These are phyloP conservation scores for Dalechampia spathulata DNA, from an alignment of 441 rosid species.

Conservation along the genomic window DNA sequence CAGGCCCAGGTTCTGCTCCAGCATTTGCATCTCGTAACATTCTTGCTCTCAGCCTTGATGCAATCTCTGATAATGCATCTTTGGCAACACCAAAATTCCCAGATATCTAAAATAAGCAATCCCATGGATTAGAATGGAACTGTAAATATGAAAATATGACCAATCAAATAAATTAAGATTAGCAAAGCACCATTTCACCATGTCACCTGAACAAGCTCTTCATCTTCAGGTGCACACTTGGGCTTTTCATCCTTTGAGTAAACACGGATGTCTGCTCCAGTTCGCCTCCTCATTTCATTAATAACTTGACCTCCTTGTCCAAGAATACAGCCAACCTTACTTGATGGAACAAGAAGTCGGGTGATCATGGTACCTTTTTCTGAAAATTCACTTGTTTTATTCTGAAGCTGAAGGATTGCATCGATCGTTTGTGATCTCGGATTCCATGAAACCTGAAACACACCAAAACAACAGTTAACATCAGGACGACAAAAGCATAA, in stretches of 20 bases:
- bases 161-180: slow-evolving; percentile 1
- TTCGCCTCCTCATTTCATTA: slow-evolving; percentile 60
- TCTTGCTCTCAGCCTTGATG: slow-evolving; percentile 48
- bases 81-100: slow-evolving; percentile 45
- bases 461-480: not conserved
- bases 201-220: slow-evolving; percentile 60
- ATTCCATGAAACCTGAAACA: slow-evolving; percentile 39
- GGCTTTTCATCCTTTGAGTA: slow-evolving; percentile 50
- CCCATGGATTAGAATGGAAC: not conserved
- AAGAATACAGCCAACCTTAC: slow-evolving; percentile 52
- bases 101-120: slow-evolving; percentile 33
- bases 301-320: slow-evolving; percentile 64
- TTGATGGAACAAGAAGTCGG: slow-evolving; percentile 53
- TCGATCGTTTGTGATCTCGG: slow-evolving; percentile 47
- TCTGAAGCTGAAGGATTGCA: slow-evolving; percentile 53
- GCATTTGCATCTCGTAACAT: slow-evolving; percentile 42
- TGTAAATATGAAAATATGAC: slow-evolving; percentile 9
- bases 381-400: slow-evolving; percentile 39
- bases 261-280: slow-evolving; percentile 49
- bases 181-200: slow-evolving; percentile 6
- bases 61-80: slow-evolving; percentile 57
- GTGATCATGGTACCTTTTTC: slow-evolving; percentile 41
- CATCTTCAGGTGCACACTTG: slow-evolving; percentile 49
- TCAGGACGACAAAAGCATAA: not conserved
- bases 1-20: slow-evolving; percentile 31